Conservation (phyloP, 306 rosid genomes). For the Mimosa pudica region DNA sequence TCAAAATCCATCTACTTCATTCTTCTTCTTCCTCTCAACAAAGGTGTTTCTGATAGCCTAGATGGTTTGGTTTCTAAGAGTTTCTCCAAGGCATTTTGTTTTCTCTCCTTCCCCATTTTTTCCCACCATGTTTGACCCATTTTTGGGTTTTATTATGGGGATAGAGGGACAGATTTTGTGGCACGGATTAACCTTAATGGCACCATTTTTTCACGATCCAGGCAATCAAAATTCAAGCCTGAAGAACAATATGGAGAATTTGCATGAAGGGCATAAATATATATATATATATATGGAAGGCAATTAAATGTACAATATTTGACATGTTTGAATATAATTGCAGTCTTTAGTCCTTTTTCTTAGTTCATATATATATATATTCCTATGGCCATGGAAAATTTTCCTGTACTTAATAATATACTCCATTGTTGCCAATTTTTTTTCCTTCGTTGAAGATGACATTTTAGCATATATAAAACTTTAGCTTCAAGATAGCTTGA, state of each 20-base stretch:
- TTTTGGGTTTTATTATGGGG: conserved; percentile 44
- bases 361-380: background rate
- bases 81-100: conserved; percentile 34
- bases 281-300: too few relatives aligned
- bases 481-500: background rate
- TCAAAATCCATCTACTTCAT: background rate
- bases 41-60: conserved; percentile 34
- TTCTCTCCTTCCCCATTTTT: conserved; percentile 30
- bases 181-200: conserved; percentile 2
- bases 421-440: background rate
- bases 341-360: conserved; percentile 1
- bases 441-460: background rate
- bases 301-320: conserved; percentile 8
- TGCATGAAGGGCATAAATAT: background rate
- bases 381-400: background rate
- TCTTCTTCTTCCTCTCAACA: conserved; percentile 8
- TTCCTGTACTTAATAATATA: background rate
- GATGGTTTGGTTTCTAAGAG: conserved; percentile 39
- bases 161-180: conserved; percentile 39
- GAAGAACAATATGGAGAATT: conserved; percentile 32
- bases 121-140: conserved; percentile 41
- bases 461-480: background rate
- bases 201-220: conserved; percentile 43
- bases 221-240: conserved; percentile 30
- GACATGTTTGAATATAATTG: conserved; percentile 19